Base-by-base conservation (phyloP, 768 basidiomycete species). In the Cyathus striatus region DNA sequence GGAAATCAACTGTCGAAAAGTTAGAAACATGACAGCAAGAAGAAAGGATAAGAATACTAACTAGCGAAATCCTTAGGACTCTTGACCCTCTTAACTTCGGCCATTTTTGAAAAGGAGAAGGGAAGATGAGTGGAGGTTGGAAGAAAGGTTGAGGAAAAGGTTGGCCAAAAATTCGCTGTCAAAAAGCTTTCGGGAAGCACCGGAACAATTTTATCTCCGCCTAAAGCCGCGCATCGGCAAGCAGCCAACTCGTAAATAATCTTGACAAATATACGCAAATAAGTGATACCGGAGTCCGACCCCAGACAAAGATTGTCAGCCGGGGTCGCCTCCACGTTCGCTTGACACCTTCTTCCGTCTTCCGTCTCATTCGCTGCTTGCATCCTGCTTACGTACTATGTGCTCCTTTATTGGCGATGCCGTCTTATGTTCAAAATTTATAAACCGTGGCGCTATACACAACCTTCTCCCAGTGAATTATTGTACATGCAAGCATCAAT, bases 21-120 rank as follows among this genome's bases (percentile, higher is more conserved):
- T 50, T 48, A 40, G 47, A 48, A 23, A 51, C 17, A 39, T 50
- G 43, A 22, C 46, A 39, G 48, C 45, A 41, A 25, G 22, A 49
- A 6, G 20, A 23, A 42, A 14, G 12, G 35, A 14, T 27, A 6
- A 3, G 48, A 24, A 49, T 43, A 76, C 78, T 44, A 23, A 90
- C 89, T 68, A 57, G 86, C 79, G 74, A 97, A 96, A 7, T 95
- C 92, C 81, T 89, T 81, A 49, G 89, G 87, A 61, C 81, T 70
- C 79, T 97, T 97, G 69, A 73, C 75, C 79, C 76, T 94, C 77
- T 84, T 86, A 40, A 49, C 66, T 46, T 90, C 86, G 70, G 87
- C 76, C 90, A 92, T 90, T 84, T 79, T 80, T 72, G 57, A 58
- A 55, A 62, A 63, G 60, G 59, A 62, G 60, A 60, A 63, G 59